Conservation (phyloP, 352 stramenopile species). For the Elongisporangium senticosum region DNA sequence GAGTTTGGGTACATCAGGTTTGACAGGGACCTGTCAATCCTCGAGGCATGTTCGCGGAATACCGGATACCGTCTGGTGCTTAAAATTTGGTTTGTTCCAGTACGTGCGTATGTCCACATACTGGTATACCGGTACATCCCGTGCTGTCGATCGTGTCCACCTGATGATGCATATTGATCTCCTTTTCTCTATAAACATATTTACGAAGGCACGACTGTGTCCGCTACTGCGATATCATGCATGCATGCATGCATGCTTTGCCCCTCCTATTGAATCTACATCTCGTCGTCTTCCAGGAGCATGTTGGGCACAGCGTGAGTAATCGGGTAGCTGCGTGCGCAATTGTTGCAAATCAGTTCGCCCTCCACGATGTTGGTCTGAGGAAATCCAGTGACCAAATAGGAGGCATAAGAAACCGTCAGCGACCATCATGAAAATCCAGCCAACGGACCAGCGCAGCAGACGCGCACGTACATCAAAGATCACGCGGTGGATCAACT, state of each 20-base stretch:
- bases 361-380: slow-evolving; percentile 84
- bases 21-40: not conserved
- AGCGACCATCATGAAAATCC: not conserved
- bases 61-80: not conserved
- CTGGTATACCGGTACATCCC: not conserved
- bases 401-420: slow-evolving; percentile 1
- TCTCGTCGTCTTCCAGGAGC: slow-evolving; percentile 82
- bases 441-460: not conserved
- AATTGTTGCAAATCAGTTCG: slow-evolving; percentile 84
- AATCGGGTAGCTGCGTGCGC: slow-evolving; percentile 69
- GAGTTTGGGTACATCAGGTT: not conserved
- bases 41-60: not conserved
- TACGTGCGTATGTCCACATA: not conserved
- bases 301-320: slow-evolving; percentile 82
- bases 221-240: not conserved
- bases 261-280: slow-evolving; percentile 51
- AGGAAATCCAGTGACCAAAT: not conserved
- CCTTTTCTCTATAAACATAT: slow-evolving; percentile 1
- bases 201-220: not conserved
- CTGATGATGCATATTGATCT: not conserved
- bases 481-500: slow-evolving; percentile 73
- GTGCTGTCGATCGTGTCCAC: not conserved
- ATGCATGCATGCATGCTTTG: not conserved
- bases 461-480: slow-evolving; percentile 52
- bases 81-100: not conserved